These are phyloP conservation scores for Cystofilobasidium ferigula DNA, from an alignment of 768 basidiomycete genomes.

Conservation along the genomic window DNA sequence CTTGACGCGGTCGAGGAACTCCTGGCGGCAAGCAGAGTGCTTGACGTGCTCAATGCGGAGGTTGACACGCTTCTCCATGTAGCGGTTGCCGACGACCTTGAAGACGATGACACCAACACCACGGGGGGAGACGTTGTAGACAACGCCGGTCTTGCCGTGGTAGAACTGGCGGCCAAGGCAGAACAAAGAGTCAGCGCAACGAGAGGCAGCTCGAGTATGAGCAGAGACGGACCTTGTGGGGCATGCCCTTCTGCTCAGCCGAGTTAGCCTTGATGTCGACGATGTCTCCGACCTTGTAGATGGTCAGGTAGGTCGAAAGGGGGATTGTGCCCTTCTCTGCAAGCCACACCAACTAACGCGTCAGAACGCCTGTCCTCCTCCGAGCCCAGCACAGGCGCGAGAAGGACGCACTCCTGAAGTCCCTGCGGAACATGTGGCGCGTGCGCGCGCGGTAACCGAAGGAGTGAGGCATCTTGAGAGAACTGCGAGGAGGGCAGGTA, in stretches of 20 bases:
- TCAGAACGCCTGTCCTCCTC: neutral
- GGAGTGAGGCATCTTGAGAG: conserved; percentile 79
- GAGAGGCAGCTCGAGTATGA: neutral
- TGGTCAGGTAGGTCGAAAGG: conserved; percentile 82
- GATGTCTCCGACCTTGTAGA: conserved; percentile 92
- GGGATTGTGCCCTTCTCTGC: conserved; percentile 80
- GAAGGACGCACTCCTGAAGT: conserved; percentile 73
- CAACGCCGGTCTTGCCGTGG: conserved; percentile 83
- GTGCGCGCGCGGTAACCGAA: conserved; percentile 99
- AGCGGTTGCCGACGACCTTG: conserved; percentile 98
- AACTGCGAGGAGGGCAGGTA: conserved; percentile 5
- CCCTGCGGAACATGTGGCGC: conserved; percentile 99
- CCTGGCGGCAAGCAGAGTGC: conserved; percentile 38
- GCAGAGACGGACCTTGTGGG: conserved; percentile 72
- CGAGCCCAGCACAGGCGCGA: conserved; percentile 2
- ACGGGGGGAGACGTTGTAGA: conserved; percentile 93
- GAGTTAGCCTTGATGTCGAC: conserved; percentile 99
- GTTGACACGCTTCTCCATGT: conserved; percentile 99
- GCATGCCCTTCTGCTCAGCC: conserved; percentile 99
- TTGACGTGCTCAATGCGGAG: conserved; percentile 40
- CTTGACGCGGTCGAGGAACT: conserved; percentile 94
- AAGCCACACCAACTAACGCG: conserved; percentile 9
- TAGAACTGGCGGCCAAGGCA: conserved; percentile 31
- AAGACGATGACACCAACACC: conserved; percentile 94
- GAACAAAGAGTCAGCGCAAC: neutral